These are phyloP conservation scores for Fonsecaea monophora DNA, from an alignment of 2,329 filamentous ascomycete species.

Conservation along the genomic window DNA sequence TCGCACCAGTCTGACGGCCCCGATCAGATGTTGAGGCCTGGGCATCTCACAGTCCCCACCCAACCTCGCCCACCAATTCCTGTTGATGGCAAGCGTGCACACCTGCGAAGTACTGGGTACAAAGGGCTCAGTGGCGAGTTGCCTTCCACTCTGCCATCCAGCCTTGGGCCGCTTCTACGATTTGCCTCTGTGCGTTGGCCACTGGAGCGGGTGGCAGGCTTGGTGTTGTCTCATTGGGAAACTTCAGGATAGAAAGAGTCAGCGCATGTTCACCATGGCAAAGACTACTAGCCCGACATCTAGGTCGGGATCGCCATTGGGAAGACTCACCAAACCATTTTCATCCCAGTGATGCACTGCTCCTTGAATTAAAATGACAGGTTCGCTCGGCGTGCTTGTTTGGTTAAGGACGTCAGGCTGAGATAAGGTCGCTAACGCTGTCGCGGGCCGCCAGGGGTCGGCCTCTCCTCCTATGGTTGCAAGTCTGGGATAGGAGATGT, in stretches of 20 bases:
- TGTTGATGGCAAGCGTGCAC: neutral
- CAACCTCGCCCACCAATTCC: neutral
- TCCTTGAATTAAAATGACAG: slow-evolving; percentile 74
- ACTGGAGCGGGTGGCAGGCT: slow-evolving; percentile 63
- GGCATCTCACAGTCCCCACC: neutral
- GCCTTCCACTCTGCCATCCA: slow-evolving; percentile 70
- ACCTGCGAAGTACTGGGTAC: neutral
- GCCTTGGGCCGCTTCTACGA: slow-evolving; percentile 67
- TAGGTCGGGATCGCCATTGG: slow-evolving; percentile 52
- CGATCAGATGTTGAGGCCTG: neutral
- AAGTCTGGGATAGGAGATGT: slow-evolving; percentile 75
- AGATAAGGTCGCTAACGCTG: slow-evolving; percentile 68
- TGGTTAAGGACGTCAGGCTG: slow-evolving; percentile 57
- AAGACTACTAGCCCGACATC: slow-evolving; percentile 22
- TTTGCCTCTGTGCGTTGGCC: slow-evolving; percentile 61
- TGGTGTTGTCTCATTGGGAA: slow-evolving; percentile 65
- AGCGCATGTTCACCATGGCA: slow-evolving; percentile 7
- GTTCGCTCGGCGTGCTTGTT: slow-evolving; percentile 67
- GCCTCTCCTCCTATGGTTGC: slow-evolving; percentile 78
- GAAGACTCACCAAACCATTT: slow-evolving; percentile 3
- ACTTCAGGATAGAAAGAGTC: slow-evolving; percentile 41
- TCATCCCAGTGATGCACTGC: slow-evolving; percentile 78
- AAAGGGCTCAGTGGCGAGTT: neutral
- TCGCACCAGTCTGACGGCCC: neutral
- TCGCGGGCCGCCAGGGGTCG: slow-evolving; percentile 80